Evolutionary conservation across 1,284 basidiomycete genomes (phyloP).

Genomic region (Apiotrichum sp.): DNA sequence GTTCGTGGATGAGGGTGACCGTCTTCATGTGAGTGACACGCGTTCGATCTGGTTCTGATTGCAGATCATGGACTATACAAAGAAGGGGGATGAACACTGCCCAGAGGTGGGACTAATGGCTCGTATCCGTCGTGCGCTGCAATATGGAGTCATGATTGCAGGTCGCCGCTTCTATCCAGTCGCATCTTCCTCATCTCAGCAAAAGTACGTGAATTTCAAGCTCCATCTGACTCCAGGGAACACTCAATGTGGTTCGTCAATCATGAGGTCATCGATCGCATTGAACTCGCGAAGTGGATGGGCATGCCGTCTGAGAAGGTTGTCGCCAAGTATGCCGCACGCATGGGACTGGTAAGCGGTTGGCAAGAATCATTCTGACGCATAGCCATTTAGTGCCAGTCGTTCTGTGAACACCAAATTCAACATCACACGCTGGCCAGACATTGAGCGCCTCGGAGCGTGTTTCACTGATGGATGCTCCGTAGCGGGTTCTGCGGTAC

Average conservation of each 20-base stretch:
- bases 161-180: slow-evolving; percentile 38
- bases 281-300: slow-evolving; percentile 36
- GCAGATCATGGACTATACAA: slow-evolving; percentile 35
- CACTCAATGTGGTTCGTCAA: slow-evolving; percentile 46
- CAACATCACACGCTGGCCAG: neutral
- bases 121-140: slow-evolving; percentile 39
- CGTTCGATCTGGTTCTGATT: neutral
- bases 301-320: slow-evolving; percentile 39
- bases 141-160: slow-evolving; percentile 37
- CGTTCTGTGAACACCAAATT: slow-evolving; percentile 32
- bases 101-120: slow-evolving; percentile 40
- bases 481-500: slow-evolving; percentile 35
- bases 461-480: slow-evolving; percentile 46
- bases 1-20: slow-evolving; percentile 44
- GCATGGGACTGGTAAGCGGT: slow-evolving; percentile 37
- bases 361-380: neutral
- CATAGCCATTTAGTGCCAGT: slow-evolving; percentile 38
- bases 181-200: slow-evolving; percentile 40
- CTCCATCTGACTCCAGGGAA: slow-evolving; percentile 29
- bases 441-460: slow-evolving; percentile 22
- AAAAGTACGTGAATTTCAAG: slow-evolving; percentile 26
- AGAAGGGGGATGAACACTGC: slow-evolving; percentile 24
- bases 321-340: slow-evolving; percentile 43
- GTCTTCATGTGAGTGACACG: slow-evolving; percentile 30
- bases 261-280: slow-evolving; percentile 27